Evolutionary conservation across 1,284 basidiomycete genomes (phyloP), one percentile per base, ranked within the genome.

Genomic region (Marasmius sp.): DNA sequence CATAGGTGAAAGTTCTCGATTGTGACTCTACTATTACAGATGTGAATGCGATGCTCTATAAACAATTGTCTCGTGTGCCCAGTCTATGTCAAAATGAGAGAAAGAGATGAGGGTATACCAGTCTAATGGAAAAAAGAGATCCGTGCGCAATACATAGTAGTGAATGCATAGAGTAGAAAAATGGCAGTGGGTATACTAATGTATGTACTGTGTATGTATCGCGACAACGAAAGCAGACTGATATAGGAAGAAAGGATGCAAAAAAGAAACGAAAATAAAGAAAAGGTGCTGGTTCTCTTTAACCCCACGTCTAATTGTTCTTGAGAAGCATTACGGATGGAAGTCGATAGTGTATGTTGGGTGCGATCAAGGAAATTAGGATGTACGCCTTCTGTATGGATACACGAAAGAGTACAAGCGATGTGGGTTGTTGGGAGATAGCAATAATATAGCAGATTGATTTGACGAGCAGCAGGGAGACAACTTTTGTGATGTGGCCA

Each of bases 401-500:
- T 60, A 34, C 43, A 56, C 16, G 16, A 41, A 18, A 49, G 58
- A 55, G 55, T 59, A 62, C 60, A 60, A 53, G 58, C 38, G 55
- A 39, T 60, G 61, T 51, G 57, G 57, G 59, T 60, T 50, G 52
- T 47, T 18, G 14, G 50, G 54, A 14, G 41, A 52, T 62, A 59
- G 47, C 59, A 59, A 37, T 61, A 48, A 75, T 79, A 63, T 80
- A 76, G 79, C 70, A 70, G 78, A 77, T 79, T 77, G 79, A 83
- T 79, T 83, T 83, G 79, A 76, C 67, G 69, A 69, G 74, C 80
- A 79, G 80, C 81, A 80, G 87, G 85, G 81, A 82, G 81, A 81
- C 79, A 75, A 74, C 69, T 69, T 68, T 61, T 55, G 37, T 38
- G 52, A 54, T 37, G 34, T 54, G 52, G 54, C 69, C 68, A 73